Percentiles rank a stretch among this genome's conserved stretches.
phyloP scores from a whole-genome alignment of 208 protist genomes.

The Crithidia thermophila region DNA sequence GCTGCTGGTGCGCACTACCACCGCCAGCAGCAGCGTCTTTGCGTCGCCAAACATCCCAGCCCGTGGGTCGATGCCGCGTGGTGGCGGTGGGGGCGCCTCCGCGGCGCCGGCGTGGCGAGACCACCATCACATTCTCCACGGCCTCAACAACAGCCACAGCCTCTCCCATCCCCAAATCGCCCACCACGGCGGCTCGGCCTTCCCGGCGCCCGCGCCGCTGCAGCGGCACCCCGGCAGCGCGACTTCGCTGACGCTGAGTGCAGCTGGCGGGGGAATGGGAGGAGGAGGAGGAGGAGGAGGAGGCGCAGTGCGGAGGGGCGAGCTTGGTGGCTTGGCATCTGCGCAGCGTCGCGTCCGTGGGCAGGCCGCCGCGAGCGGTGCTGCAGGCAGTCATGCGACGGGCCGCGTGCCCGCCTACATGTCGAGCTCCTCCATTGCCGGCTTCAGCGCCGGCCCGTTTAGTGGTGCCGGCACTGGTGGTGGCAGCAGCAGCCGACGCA shows the following conservation, averaged over 20 bases:
- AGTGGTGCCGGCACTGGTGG: background rate
- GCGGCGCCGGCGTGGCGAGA: background rate
- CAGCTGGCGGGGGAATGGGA: too few relatives aligned
- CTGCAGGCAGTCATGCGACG: background rate
- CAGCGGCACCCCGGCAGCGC: background rate
- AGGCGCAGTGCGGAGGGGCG: background rate
- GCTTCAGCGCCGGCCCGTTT: background rate
- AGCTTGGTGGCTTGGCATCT: background rate
- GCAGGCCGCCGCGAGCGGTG: background rate
- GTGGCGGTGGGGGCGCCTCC: background rate
- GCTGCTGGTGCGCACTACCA: conserved; percentile 26
- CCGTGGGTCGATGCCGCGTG: conserved; percentile 21
- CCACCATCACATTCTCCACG: background rate
- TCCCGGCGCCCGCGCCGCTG: background rate
- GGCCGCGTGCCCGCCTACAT: background rate
- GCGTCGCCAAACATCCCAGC: conserved; percentile 18
- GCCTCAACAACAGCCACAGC: background rate
- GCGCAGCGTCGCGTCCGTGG: conserved; percentile 11
- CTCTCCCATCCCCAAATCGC: background rate
- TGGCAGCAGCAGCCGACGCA: background rate
- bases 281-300: too few relatives aligned
- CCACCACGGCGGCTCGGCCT: background rate
- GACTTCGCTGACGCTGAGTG: too few relatives aligned
- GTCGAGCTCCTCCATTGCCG: conserved; percentile 19
- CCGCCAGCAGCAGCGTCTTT: conserved; percentile 20